A percentile compares a stretch with the other conserved stretches of the same genome.
These are phyloP conservation scores for Limonium bicolor DNA, from an alignment of 148 eudicot genomes.

Conservation along the genomic window DNA sequence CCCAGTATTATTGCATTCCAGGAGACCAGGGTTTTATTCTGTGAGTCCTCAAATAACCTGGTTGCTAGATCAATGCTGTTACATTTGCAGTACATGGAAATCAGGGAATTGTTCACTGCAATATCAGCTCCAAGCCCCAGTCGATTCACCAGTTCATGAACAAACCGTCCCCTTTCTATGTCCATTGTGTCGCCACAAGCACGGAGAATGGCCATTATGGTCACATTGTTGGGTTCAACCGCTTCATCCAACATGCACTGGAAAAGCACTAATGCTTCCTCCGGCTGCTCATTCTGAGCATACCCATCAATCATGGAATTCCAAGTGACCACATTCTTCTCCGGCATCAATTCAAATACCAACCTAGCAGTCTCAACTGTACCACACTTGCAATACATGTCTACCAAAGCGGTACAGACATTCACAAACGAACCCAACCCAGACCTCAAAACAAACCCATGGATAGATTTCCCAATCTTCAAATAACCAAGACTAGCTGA, in stretches of 20 bases:
- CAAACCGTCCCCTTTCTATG: conserved; percentile 30
- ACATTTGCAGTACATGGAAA: conserved; percentile 84
- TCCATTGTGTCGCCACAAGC: conserved; percentile 62
- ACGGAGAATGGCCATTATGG: conserved; percentile 57
- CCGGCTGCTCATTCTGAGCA: conserved; percentile 37
- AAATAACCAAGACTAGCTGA: conserved; percentile 30
- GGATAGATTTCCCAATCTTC: conserved; percentile 34
- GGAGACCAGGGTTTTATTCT: conserved; percentile 55
- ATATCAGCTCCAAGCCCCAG: conserved; percentile 33
- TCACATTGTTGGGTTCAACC: conserved; percentile 54
- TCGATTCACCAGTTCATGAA: conserved; percentile 28
- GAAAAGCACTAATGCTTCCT: conserved; percentile 50
- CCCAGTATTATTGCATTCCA: conserved; percentile 90
- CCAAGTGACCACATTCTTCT: conserved; percentile 66
- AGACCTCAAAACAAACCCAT: conserved; percentile 45
- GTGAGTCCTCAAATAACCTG: conserved; percentile 31
- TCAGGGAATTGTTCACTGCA: conserved; percentile 59
- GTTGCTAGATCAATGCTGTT: conserved; percentile 43
- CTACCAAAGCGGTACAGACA: conserved; percentile 58
- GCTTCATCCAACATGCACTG: conserved; percentile 52
- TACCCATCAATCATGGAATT: conserved; percentile 80
- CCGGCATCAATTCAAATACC: conserved; percentile 42
- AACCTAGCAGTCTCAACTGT: conserved; percentile 29
- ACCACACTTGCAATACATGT: conserved; percentile 74
- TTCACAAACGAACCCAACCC: conserved; percentile 44